Conservation (phyloP, 139 green algal species). For the Tetratostichococcus sp. region DNA sequence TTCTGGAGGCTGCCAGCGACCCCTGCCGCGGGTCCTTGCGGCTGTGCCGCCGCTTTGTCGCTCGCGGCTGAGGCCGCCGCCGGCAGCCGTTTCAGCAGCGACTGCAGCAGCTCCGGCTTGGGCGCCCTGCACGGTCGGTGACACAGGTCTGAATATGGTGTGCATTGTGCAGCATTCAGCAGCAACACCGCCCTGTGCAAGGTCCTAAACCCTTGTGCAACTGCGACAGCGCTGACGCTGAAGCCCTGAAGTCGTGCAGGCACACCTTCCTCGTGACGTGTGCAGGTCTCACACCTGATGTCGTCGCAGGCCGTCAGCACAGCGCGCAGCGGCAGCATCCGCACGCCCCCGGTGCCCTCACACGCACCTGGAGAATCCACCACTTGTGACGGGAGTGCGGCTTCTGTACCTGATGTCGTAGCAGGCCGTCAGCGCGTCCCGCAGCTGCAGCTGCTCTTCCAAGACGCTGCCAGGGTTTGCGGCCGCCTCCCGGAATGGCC, state of each 20-base stretch:
- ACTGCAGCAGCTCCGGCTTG: constrained; percentile 54
- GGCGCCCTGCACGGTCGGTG: constrained; percentile 29
- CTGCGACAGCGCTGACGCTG: no score
- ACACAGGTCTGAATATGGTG: neutral
- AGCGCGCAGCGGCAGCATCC: constrained; percentile 50
- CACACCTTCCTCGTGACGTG: no score
- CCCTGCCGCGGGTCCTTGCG: no score
- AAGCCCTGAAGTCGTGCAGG: no score
- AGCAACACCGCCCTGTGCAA: no score
- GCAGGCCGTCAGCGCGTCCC: constrained; percentile 56
- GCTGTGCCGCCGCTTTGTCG: no score
- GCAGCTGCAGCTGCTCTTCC: constrained; percentile 36
- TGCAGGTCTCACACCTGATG: constrained; percentile 45
- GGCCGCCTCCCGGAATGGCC: constrained; percentile 64
- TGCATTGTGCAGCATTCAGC: neutral
- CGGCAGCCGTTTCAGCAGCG: constrained; percentile 31
- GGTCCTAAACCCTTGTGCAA: no score
- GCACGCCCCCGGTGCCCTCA: no score
- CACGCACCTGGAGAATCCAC: no score
- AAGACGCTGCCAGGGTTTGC: neutral
- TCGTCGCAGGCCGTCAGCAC: constrained; percentile 73
- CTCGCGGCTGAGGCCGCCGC: neutral
- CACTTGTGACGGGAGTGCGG: no score
- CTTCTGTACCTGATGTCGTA: constrained; percentile 68
- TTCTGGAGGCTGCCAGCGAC: neutral